phyloP scores from a whole-genome alignment of 23 red algal genomes.

The Gracilaria domingensis region DNA sequence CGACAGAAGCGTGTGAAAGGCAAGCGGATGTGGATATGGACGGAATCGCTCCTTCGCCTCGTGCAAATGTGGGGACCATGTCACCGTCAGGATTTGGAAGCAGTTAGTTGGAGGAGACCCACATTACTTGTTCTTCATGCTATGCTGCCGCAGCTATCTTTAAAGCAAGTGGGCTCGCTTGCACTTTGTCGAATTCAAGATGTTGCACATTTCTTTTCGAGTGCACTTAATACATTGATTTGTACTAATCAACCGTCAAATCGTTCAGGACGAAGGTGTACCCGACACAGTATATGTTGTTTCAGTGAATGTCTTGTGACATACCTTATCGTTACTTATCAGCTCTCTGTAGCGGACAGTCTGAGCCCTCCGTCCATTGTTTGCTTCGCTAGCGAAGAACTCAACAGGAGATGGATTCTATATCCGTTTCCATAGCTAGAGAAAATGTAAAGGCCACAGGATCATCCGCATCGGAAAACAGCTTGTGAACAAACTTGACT shows the following conservation, averaged over 20 bases:
- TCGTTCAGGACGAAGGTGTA: not conserved
- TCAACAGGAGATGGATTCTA: not conserved
- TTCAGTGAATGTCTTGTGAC: not conserved
- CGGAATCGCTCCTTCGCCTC: not conserved
- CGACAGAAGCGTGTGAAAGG: not conserved
- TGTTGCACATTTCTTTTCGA: constrained; percentile 7
- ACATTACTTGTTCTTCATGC: not conserved
- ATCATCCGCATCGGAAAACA: not conserved
- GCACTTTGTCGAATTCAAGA: not conserved
- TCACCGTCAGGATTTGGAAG: not conserved
- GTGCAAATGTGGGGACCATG: not conserved
- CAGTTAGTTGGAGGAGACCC: not conserved
- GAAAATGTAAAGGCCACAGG: too few relatives aligned
- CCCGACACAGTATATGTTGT: not conserved
- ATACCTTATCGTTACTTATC: not conserved
- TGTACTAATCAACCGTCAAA: not conserved
- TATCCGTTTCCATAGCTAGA: not conserved
- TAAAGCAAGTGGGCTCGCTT: not conserved
- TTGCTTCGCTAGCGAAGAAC: not conserved
- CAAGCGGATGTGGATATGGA: not conserved
- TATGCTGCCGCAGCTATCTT: not conserved
- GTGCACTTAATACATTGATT: not conserved
- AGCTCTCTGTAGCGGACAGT: not conserved
- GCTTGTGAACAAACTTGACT: not conserved
- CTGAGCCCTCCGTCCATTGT: not conserved